A percentile compares a stretch with the other conserved stretches of the same genome.
Evolutionary conservation across 345 rosid genomes (phyloP).

Genomic region (Zanthoxylum bungeanum): DNA sequence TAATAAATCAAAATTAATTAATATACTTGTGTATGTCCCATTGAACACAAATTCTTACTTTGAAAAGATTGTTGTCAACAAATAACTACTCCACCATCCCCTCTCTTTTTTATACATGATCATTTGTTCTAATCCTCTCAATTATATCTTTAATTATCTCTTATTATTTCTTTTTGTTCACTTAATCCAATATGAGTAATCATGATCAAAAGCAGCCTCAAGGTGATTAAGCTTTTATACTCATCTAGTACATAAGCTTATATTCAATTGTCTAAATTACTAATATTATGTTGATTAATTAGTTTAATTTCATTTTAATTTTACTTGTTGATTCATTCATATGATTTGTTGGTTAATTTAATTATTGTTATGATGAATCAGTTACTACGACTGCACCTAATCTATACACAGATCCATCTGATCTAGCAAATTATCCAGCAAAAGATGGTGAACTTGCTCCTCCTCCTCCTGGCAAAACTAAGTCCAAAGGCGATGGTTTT

Average conservation of each 20-base stretch:
- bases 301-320: too few relatives aligned
- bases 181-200: neutral
- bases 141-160: neutral
- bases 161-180: too few relatives aligned
- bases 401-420: neutral
- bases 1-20: too few relatives aligned
- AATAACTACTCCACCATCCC: conserved; percentile 1
- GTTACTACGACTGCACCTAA: neutral
- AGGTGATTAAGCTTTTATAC: neutral
- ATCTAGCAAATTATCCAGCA: too few relatives aligned
- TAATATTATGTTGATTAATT: too few relatives aligned
- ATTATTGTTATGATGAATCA: too few relatives aligned
- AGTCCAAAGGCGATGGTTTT: neutral
- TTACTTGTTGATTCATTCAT: too few relatives aligned
- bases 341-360: neutral
- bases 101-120: neutral
- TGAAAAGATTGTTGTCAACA: neutral
- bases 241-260: too few relatives aligned
- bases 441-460: neutral
- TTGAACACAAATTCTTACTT: neutral
- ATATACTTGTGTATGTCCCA: neutral
- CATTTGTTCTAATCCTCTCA: neutral
- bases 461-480: neutral
- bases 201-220: neutral
- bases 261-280: neutral